Evolutionary conservation across 2,329 filamentous ascomycete genomes (phyloP).

Genomic region (Dactylellina leptospora): DNA sequence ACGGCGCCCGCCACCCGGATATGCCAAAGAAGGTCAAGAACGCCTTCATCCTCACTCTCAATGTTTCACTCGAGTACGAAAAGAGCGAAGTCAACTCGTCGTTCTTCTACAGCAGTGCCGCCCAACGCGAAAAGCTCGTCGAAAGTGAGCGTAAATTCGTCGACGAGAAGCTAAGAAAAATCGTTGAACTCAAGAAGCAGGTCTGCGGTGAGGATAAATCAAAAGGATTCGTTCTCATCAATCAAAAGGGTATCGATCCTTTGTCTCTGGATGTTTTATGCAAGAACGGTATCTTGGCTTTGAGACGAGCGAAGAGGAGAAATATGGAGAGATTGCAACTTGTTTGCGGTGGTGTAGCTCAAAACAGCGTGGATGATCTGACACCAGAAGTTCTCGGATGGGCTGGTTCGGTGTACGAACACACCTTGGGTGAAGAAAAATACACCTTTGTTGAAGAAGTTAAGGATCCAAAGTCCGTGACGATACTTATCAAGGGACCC

Average conservation of each 20-base stretch:
- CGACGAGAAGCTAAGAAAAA: slow-evolving; percentile 95
- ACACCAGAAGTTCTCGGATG: slow-evolving; percentile 88
- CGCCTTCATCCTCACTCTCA: slow-evolving; percentile 91
- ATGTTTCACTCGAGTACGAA: slow-evolving; percentile 97
- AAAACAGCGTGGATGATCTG: slow-evolving; percentile 96
- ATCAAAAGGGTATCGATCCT: slow-evolving; percentile 99
- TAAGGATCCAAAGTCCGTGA: slow-evolving; percentile 98
- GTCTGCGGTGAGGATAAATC: slow-evolving; percentile 91
- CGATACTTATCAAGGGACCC: slow-evolving; percentile 92
- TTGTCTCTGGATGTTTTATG: slow-evolving; percentile 93
- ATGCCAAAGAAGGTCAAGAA: slow-evolving; percentile 98
- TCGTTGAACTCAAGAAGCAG: slow-evolving; percentile 96
- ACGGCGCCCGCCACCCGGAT: slow-evolving; percentile 94
- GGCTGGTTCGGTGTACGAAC: slow-evolving; percentile 96
- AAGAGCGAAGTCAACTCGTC: slow-evolving; percentile 99
- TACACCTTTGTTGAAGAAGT: slow-evolving; percentile 99
- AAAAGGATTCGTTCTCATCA: slow-evolving; percentile 97
- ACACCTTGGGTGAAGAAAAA: slow-evolving; percentile 97
- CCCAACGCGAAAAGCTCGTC: slow-evolving; percentile 96
- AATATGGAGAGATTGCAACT: slow-evolving; percentile 99
- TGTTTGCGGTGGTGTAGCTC: slow-evolving; percentile 86
- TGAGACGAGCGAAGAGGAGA: slow-evolving; percentile 92
- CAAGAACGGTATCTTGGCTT: slow-evolving; percentile 96
- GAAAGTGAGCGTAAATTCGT: slow-evolving; percentile 96
- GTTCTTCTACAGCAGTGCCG: slow-evolving; percentile 97